Base-by-base conservation (phyloP, 2,329 filamentous ascomycete species). In the Sarocladiaceae sp. region DNA sequence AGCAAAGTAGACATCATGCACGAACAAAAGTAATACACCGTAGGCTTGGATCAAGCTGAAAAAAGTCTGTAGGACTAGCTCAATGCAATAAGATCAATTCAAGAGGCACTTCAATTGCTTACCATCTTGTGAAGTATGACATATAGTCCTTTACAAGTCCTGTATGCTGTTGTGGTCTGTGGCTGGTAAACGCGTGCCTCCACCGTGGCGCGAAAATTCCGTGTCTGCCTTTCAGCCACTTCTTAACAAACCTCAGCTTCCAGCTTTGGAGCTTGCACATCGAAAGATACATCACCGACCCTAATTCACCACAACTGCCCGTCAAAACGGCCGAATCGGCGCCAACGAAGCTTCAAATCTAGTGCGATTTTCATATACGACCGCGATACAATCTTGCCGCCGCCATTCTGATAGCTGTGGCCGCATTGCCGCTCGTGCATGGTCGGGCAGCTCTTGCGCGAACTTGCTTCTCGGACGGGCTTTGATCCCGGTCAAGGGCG, bases 221-320 rank as follows among this genome's bases (percentile, higher is more conserved):
- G 53, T 49, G 53, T 50, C 47, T 20, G 11, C 54, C 60, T 6
- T 59, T 26, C 25, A 48, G 44, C 44, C 44, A 48, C 44, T 33
- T 33, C 25, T 20, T 33, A 29, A 33, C 44, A 29, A 48, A 33
- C 44, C 28, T 33, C 44, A 48, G 44, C 44, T 48, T 48, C 26
- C 22, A 48, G 26, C 44, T 48, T 4, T 31, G 40, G 23, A 44
- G 40, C 40, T 44, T 44, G 22, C 20, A 44, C 15, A 22, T 44
- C 18, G 26, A 26, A 48, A 33, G 44, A 29, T 12, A 18, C 40
- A 29, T 10, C 25, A 46, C 17, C 44, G 26, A 48, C 15, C 44
- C 18, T 5, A 33, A 48, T 48, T 48, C 44, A 31, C 44, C 44
- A 33, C 44, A 7, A 4, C 26, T 11, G 22, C 26, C 25, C 25